Base-by-base conservation (phyloP, 495 filamentous ascomycete genomes). In the Collariella sp. region DNA sequence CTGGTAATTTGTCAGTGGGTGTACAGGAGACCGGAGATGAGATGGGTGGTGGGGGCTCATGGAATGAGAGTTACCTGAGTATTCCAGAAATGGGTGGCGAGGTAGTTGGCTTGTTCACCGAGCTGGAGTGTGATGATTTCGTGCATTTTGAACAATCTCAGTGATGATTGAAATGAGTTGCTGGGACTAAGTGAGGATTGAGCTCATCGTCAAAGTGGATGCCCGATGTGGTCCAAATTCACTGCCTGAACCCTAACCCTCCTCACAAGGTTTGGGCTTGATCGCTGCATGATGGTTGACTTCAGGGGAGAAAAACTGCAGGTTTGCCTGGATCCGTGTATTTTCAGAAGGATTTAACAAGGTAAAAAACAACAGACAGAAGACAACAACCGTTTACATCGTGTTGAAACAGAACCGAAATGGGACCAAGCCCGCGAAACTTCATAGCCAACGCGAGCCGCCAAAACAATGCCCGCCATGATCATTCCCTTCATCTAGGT, bases 21-120 rank as follows among this genome's bases (percentile, higher is more conserved):
- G 15, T 10, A 55, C 38, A 52, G 62, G 41, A 33, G 20, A 34
- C 52, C 36, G 13, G 29, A 35, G 42, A 38, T 5, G 29, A 10
- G 39, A 50, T 24, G n/a, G 52, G 29, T 40, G 36, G 40, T 38
- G 23, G 52, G 26, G 4, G 26, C 5, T 9, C 13, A 20, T n/a
- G 33, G 13, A 18, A n/a, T 22, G 13, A 24, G 12, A 16, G 58
- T 51, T 59, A 69, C 67, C 75, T 96, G 91, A 24, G 89, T 77
- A 62, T 99, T 99, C 94, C 94, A 99, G 67, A 95, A 97, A 73
- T 99, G 93, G 0, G 88, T 95, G n/a, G 85, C 90, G 24, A 96
- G 68, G 62, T 96, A 95, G 72, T 99, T 99, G 62, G 84, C 87
- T 64, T 84, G 83, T 61, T 95, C 88, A 36, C 93, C 93, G 49